Base-by-base conservation (phyloP, 1,284 basidiomycete species). In the Stereum hirsutum region DNA sequence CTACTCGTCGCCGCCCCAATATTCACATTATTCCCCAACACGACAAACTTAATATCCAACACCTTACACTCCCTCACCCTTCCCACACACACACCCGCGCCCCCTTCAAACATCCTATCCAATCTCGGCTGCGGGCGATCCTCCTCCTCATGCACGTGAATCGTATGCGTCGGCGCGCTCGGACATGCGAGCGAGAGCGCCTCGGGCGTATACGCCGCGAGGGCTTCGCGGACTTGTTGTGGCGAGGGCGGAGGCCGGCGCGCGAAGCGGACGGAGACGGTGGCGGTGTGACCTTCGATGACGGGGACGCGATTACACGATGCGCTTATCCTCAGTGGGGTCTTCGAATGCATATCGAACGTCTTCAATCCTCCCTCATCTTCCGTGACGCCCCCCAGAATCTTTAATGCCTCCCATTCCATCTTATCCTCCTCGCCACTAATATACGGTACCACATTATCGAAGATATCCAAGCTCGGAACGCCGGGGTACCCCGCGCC, bases 401-500 rank as follows among this genome's bases (percentile, higher is more conserved):
- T 99, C 70, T 99, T 99, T 57, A 86, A 75, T 12, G 89, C 86
- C 67, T 99, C 95, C 93, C 92, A 97, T 63, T 99, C 95, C 51
- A 99, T 94, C 66, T 99, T 99, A 64, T 99, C 95, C 61, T 99
- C 95, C 61, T 99, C 95, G 31, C 94, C 91, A 30, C 78, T 67
- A 61, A 99, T 99, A 65, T 89, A 86, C 2, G 95, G 95, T 2
- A 99, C 87, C 59, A 99, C 74, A 66, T 99, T 99, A 69, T 98
- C 96, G 52, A 97, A 59, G 58, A 98, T 92, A 64, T 99, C 96
- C 46, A 99, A 74, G 43, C 77, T 77, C 32, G 91, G 69, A 1
- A 98, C 83, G 42, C 96, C 96, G 2, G 96, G 96, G 68, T 99
- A 99, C 23, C 96, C 96, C 0, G 81, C 92, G 35, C 96, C 96